Evolutionary conservation across 805 yeast genomes (phyloP).

Genomic region (Grigorovia transvaalensis): DNA sequence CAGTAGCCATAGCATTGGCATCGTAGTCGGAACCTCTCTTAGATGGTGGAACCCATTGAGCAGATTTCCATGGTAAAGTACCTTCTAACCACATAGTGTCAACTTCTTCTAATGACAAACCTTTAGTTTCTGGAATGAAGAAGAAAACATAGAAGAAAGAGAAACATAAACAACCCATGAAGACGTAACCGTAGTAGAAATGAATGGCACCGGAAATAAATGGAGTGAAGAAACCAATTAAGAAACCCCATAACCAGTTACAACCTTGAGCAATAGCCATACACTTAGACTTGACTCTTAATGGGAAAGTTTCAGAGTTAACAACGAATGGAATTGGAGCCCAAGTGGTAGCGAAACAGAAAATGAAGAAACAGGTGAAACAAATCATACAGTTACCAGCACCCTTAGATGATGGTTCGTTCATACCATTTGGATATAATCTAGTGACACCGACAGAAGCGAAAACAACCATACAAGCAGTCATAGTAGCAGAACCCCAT

Average conservation of each 20-base stretch:
- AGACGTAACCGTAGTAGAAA: slow-evolving; percentile 58
- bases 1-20: slow-evolving; percentile 16
- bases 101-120: slow-evolving; percentile 70
- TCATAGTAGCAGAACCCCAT: slow-evolving; percentile 41
- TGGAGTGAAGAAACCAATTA: slow-evolving; percentile 63
- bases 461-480: slow-evolving; percentile 37
- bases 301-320: slow-evolving; percentile 60
- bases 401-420: slow-evolving; percentile 38
- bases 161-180: slow-evolving; percentile 45
- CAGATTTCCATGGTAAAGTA: slow-evolving; percentile 36
- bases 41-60: slow-evolving; percentile 40
- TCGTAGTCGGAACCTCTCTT: slow-evolving; percentile 22
- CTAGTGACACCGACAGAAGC: slow-evolving; percentile 52
- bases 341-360: slow-evolving; percentile 69
- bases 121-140: slow-evolving; percentile 66
- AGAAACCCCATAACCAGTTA: slow-evolving; percentile 61
- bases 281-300: slow-evolving; percentile 55
- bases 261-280: slow-evolving; percentile 51
- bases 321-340: slow-evolving; percentile 61
- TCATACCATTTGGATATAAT: slow-evolving; percentile 25
- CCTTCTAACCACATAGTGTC: slow-evolving; percentile 45
- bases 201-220: slow-evolving; percentile 52
- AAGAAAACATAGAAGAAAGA: slow-evolving; percentile 55
- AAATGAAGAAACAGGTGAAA: slow-evolving; percentile 58
- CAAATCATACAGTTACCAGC: slow-evolving; percentile 66